phyloP scores from a whole-genome alignment of 2,329 filamentous ascomycete genomes.

The Nemania sp. region DNA sequence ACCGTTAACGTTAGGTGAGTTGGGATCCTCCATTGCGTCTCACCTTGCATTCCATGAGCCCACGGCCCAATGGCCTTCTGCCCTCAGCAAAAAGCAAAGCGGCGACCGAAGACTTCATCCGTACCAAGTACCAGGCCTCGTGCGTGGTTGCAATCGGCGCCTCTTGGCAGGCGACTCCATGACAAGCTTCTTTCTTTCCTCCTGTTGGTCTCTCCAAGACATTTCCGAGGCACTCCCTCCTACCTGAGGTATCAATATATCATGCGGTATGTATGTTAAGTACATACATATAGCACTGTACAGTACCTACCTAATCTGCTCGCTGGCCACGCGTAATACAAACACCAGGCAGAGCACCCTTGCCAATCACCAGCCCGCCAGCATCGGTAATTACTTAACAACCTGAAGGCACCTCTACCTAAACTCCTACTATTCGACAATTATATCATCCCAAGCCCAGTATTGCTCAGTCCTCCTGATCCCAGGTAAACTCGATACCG shows the following conservation, averaged over 20 bases:
- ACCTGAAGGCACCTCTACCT: too few species aligned
- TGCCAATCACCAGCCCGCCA: too few species aligned
- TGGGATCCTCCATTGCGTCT: slow-evolving; percentile 16
- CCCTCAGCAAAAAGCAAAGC: slow-evolving; percentile 15
- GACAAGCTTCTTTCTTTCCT: background rate
- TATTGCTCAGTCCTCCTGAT: too few species aligned
- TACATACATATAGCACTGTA: too few species aligned
- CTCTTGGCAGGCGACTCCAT: slow-evolving; percentile 9
- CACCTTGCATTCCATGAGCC: slow-evolving; percentile 15
- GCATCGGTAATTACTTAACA: too few species aligned
- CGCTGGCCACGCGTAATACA: background rate
- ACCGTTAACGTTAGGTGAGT: slow-evolving; percentile 5
- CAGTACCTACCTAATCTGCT: background rate
- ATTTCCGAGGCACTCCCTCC: background rate
- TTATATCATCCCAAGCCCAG: too few species aligned
- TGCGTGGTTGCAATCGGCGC: slow-evolving; percentile 10
- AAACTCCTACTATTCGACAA: too few species aligned
- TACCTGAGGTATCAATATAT: too few species aligned
- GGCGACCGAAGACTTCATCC: slow-evolving; percentile 16
- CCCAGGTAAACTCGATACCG: slow-evolving; percentile 2
- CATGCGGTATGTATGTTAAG: too few species aligned
- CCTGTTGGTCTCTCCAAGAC: background rate
- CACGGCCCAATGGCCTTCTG: slow-evolving; percentile 7
- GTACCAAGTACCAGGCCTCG: slow-evolving; percentile 15
- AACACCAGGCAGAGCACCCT: background rate